Evolutionary conservation across 2,329 filamentous ascomycete species (phyloP).

Genomic region (Botryosphaeria dothidea): DNA sequence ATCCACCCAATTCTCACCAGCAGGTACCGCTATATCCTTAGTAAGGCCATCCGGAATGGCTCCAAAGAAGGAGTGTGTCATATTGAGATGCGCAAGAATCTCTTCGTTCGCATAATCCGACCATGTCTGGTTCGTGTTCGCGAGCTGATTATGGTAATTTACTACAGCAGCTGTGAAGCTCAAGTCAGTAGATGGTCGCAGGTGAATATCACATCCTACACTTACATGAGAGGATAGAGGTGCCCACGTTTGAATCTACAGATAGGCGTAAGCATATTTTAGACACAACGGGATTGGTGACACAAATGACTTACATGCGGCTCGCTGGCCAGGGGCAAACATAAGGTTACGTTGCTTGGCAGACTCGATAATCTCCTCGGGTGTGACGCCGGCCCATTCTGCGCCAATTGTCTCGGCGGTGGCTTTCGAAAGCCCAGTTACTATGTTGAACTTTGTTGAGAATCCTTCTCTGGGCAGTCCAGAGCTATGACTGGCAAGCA

Average conservation of each 20-base stretch:
- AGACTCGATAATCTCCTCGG: constrained; percentile 26
- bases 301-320: constrained; percentile 23
- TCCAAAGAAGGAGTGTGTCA: constrained; percentile 32
- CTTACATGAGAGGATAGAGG: constrained; percentile 29
- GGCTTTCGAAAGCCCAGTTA: constrained; percentile 28
- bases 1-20: constrained; percentile 31
- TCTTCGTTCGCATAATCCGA: constrained; percentile 26
- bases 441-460: constrained; percentile 32
- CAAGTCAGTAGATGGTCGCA: constrained; percentile 17
- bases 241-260: constrained; percentile 31
- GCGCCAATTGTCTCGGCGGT: constrained; percentile 29
- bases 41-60: constrained; percentile 25
- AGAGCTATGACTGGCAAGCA: constrained; percentile 35
- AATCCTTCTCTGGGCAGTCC: constrained; percentile 33
- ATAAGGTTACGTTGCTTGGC: constrained; percentile 27
- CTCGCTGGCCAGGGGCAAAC: constrained; percentile 33
- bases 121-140: constrained; percentile 25
- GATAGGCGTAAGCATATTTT: neutral
- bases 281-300: neutral
- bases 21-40: constrained; percentile 28
- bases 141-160: constrained; percentile 29
- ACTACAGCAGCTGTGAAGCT: constrained; percentile 25
- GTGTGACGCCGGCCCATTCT: constrained; percentile 27
- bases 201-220: neutral
- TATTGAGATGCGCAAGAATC: constrained; percentile 28